phyloP scores from a whole-genome alignment of 768 basidiomycete genomes.

The Boletus tylopilopsis region DNA sequence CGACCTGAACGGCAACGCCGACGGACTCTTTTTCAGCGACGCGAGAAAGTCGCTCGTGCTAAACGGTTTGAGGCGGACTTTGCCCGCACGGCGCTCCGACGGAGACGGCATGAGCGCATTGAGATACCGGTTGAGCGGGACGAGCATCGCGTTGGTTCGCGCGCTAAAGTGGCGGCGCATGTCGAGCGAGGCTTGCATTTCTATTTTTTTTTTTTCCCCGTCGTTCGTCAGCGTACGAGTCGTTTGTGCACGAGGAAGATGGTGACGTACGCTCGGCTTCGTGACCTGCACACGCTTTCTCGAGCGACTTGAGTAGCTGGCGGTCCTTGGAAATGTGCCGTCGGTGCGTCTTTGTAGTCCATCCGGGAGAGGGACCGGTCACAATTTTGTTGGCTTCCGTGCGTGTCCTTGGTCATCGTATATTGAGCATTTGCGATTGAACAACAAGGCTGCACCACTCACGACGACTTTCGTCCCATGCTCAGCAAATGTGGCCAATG shows the following conservation, averaged over 20 bases:
- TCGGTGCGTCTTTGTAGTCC: slow-evolving; percentile 76
- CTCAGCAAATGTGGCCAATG: slow-evolving; percentile 88
- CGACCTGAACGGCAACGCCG: slow-evolving; percentile 72
- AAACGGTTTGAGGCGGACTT: slow-evolving; percentile 61
- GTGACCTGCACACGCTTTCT: slow-evolving; percentile 51
- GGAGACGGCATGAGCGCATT: slow-evolving; percentile 80
- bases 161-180: slow-evolving; percentile 81
- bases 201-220: no score
- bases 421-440: no score
- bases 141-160: slow-evolving; percentile 80
- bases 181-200: slow-evolving; percentile 56
- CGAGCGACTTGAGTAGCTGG: slow-evolving; percentile 64
- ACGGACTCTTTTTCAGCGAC: slow-evolving; percentile 67
- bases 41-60: slow-evolving; percentile 64
- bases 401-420: background rate
- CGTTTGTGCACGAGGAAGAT: background rate
- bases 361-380: slow-evolving; percentile 62
- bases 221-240: background rate
- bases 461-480: slow-evolving; percentile 52
- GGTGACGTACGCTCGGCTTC: slow-evolving; percentile 48
- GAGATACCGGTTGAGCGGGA: slow-evolving; percentile 89
- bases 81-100: slow-evolving; percentile 34
- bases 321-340: slow-evolving; percentile 85
- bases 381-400: slow-evolving; percentile 6
- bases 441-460: slow-evolving; percentile 17